These are phyloP conservation scores for Aureococcus anophagefferens DNA, from an alignment of 108 stramenopile genomes.

Conservation along the genomic window DNA sequence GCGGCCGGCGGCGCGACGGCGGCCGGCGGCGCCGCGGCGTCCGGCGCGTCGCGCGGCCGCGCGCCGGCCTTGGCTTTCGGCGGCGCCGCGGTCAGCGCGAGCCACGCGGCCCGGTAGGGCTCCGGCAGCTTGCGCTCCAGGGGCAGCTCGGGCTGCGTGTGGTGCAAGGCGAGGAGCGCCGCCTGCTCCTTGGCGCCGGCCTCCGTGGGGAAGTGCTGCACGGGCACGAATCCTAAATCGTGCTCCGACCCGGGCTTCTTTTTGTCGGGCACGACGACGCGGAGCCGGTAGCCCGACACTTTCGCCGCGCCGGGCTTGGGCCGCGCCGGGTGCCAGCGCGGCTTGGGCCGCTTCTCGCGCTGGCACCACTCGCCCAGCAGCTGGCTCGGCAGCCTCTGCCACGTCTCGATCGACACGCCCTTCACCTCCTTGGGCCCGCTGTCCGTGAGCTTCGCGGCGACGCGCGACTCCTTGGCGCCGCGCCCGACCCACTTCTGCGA, in stretches of 20 bases:
- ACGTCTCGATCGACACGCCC: slow-evolving; percentile 66
- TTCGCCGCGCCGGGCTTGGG: slow-evolving; percentile 1
- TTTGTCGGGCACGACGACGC: slow-evolving; percentile 66
- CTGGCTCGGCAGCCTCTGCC: slow-evolving; percentile 69
- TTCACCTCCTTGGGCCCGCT: slow-evolving; percentile 63
- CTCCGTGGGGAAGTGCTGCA: slow-evolving; percentile 49
- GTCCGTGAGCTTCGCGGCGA: slow-evolving; percentile 48
- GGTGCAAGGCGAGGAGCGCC: slow-evolving; percentile 68
- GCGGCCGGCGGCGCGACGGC: neutral
- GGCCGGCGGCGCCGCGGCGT: neutral
- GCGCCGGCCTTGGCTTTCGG: neutral
- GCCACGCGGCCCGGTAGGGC: slow-evolving; percentile 75
- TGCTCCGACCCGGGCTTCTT: slow-evolving; percentile 48
- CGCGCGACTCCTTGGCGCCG: slow-evolving; percentile 58
- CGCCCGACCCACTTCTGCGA: slow-evolving; percentile 70
- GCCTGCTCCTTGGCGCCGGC: slow-evolving; percentile 75
- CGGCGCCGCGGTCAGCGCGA: slow-evolving; percentile 2
- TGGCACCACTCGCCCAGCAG: slow-evolving; percentile 58
- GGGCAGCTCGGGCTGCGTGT: slow-evolving; percentile 61
- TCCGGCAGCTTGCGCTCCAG: slow-evolving; percentile 83
- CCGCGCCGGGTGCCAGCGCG: neutral
- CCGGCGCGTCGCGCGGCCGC: neutral
- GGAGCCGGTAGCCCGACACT: slow-evolving; percentile 31
- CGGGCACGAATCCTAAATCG: slow-evolving; percentile 66
- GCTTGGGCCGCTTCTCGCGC: slow-evolving; percentile 46